Base-by-base conservation (phyloP, 257 asterid genomes). In the Salvia miltiorrhiza region DNA sequence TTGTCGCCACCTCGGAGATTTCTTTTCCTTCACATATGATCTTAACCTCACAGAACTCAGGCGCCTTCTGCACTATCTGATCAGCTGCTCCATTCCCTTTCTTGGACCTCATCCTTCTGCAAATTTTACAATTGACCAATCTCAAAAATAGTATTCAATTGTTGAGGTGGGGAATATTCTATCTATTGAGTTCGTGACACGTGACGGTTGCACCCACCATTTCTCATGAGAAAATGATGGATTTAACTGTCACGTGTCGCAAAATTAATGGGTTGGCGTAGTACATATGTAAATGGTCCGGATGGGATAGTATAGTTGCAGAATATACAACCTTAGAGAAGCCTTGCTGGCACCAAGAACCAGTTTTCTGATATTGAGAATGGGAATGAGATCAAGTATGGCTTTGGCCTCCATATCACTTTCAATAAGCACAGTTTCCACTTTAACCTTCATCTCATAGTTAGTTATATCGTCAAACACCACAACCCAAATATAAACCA, bases 11-110 rank as follows among this genome's bases (percentile, higher is more conserved):
- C 67, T 81, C 85, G 0, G 68, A 60, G 50, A 83, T 63, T 35
- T 92, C 92, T 73, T 82, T 87, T 17, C 98, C 98, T 53, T 89
- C 89, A 44, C 90, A 85, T 79, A 92, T 86, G 65, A 89, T 77
- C 76, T 86, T 89, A 7, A 92, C 86, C 74, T 89, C 89, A 57
- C 98, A 92, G 63, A 67, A 78, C 16, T 81, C 88, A 0, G 95
- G 93, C 48, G 87, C 93, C 47, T 72, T 73, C 53, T 75, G 81
- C 41, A 74, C 65, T 68, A 92, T 80, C 71, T 82, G 79, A 66
- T 85, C 85, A 0, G 71, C 81, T 41, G 78, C 73, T 67, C 86
- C 84, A 9, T 61, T 74, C 41, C 84, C 81, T 65, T 47, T 86
- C 70, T 32, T 77, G 0, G 85, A 80, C 73, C 65, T 84, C 72